These are phyloP conservation scores for Aspergillus texensis DNA, from an alignment of 2,329 filamentous ascomycete species.

Conservation along the genomic window DNA sequence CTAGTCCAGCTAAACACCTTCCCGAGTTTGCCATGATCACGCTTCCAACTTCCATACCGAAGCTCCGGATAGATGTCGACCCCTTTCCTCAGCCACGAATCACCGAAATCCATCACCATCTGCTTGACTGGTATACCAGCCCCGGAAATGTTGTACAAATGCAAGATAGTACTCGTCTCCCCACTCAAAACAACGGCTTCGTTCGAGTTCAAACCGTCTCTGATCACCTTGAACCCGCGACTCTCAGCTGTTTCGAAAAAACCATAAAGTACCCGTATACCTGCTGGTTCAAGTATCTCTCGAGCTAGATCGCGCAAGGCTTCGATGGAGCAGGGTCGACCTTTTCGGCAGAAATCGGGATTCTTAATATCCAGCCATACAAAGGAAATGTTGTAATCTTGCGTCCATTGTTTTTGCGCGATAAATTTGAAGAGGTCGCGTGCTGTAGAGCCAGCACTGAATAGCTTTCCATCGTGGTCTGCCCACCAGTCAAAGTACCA, in stretches of 20 bases:
- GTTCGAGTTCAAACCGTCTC: slow-evolving; percentile 7
- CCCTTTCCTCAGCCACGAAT: neutral
- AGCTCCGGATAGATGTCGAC: neutral
- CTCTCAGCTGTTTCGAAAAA: slow-evolving; percentile 10
- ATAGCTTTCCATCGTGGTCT: slow-evolving; percentile 15
- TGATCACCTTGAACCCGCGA: slow-evolving; percentile 13
- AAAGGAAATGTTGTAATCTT: slow-evolving; percentile 15
- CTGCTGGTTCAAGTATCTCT: slow-evolving; percentile 16
- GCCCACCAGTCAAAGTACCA: slow-evolving; percentile 21
- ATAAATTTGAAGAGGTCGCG: slow-evolving; percentile 17
- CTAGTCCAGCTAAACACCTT: slow-evolving; percentile 9
- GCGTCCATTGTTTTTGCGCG: slow-evolving; percentile 6
- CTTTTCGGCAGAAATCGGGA: slow-evolving; percentile 13
- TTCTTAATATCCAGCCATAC: slow-evolving; percentile 26
- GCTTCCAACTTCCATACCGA: neutral
- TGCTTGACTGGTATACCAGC: neutral
- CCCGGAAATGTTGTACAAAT: neutral
- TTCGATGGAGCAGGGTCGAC: slow-evolving; percentile 14
- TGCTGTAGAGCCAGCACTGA: slow-evolving; percentile 5
- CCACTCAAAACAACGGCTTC: slow-evolving; percentile 4
- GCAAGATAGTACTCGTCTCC: neutral
- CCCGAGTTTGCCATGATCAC: slow-evolving; percentile 1
- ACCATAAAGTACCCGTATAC: slow-evolving; percentile 19
- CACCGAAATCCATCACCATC: neutral
- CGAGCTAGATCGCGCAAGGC: slow-evolving; percentile 16